phyloP scores from a whole-genome alignment of 2,329 filamentous ascomycete species.

The Karstenula rhodostoma region DNA sequence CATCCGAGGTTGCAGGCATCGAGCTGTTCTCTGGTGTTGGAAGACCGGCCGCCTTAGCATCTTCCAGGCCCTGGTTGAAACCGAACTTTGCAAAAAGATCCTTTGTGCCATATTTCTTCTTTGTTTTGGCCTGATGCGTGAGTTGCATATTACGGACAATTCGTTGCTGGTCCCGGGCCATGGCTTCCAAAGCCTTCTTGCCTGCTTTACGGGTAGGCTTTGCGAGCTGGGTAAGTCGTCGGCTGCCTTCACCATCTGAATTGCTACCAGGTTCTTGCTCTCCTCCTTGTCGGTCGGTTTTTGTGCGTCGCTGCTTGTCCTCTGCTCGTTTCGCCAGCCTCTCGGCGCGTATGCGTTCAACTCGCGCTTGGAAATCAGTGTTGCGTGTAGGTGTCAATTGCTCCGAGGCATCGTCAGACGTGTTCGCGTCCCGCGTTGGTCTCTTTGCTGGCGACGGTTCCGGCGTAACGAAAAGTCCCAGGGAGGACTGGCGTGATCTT shows the following conservation, averaged over 20 bases:
- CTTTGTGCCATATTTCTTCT: constrained; percentile 86
- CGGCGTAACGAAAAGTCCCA: constrained; percentile 67
- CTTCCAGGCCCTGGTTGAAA: constrained; percentile 59
- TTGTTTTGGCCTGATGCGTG: constrained; percentile 83
- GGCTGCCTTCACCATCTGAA: constrained; percentile 63
- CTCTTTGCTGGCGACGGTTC: constrained; percentile 45
- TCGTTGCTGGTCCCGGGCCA: constrained; percentile 92
- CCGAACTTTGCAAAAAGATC: constrained; percentile 87
- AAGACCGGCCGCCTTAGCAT: constrained; percentile 17
- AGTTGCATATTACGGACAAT: constrained; percentile 90
- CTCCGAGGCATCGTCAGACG: constrained; percentile 53
- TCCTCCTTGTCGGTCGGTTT: constrained; percentile 27
- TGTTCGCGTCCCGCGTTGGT: constrained; percentile 22
- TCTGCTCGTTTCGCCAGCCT: constrained; percentile 64
- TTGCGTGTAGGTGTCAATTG: constrained; percentile 57
- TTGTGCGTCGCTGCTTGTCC: constrained; percentile 47
- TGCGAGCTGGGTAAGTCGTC: constrained; percentile 69
- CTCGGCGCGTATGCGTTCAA: constrained; percentile 77
- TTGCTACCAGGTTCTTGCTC: constrained; percentile 59
- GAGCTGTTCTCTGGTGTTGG: constrained; percentile 51
- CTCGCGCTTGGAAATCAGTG: constrained; percentile 73
- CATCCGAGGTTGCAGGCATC: constrained; percentile 70
- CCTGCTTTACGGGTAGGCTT: constrained; percentile 84
- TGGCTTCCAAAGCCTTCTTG: constrained; percentile 93
- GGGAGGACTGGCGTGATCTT: constrained; percentile 52